Conservation (phyloP, 2,329 filamentous ascomycete species). For the Zarea fungicola region DNA sequence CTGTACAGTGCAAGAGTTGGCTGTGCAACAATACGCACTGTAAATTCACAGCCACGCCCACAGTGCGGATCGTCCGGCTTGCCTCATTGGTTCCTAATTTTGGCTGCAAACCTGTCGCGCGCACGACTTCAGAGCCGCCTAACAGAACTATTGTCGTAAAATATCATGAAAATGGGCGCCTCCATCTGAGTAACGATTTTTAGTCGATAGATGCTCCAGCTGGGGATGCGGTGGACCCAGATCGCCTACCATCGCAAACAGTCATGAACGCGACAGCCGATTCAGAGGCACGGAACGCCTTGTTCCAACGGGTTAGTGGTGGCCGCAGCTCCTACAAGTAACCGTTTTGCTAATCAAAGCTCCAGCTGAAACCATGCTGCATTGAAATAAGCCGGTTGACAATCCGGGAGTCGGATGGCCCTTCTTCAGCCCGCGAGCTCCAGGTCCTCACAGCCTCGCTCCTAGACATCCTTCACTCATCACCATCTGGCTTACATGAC, state of each 20-base stretch:
- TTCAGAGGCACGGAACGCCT: conserved; percentile 23
- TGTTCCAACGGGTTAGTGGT: conserved; percentile 27
- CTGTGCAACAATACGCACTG: no score
- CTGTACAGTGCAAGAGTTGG: not conserved
- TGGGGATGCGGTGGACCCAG: not conserved
- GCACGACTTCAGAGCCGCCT: no score
- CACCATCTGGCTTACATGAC: conserved; percentile 57
- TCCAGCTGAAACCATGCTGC: conserved; percentile 58
- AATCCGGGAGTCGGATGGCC: conserved; percentile 41
- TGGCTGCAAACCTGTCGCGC: not conserved
- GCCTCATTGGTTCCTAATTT: not conserved
- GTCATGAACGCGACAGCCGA: conserved; percentile 23
- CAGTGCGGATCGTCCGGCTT: conserved; percentile 12
- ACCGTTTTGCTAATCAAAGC: not conserved
- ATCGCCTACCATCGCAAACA: conserved; percentile 10
- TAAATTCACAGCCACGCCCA: not conserved
- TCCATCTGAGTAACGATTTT: no score
- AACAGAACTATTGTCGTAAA: no score
- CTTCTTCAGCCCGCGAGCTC: conserved; percentile 38
- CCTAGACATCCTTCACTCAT: conserved; percentile 39
- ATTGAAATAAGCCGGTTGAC: conserved; percentile 55
- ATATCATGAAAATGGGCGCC: no score
- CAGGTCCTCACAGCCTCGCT: conserved; percentile 41
- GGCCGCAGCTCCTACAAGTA: not conserved
- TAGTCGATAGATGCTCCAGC: not conserved